phyloP scores from a whole-genome alignment of 192 early-diverging fungal genomes.

The Neocallimastix lanati region DNA sequence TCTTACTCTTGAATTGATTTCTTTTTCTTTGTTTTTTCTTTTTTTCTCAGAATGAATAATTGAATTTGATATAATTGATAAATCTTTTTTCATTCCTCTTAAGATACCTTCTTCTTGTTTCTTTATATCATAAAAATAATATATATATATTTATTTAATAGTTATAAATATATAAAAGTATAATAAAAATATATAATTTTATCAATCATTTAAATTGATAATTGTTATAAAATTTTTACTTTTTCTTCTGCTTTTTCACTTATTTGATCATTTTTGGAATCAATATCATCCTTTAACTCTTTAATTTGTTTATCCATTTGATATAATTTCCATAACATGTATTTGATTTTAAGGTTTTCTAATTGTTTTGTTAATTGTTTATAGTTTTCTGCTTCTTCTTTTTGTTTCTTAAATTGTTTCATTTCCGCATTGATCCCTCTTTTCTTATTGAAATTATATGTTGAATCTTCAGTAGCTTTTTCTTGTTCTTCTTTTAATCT shows the following conservation, averaged over 20 bases:
- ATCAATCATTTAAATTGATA: too few species aligned
- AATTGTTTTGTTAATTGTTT: slow-evolving; percentile 38
- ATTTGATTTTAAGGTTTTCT: slow-evolving; percentile 26
- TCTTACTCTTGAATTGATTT: slow-evolving; percentile 36
- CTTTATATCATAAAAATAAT: too few species aligned
- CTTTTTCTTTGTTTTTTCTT: slow-evolving; percentile 50
- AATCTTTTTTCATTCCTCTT: slow-evolving; percentile 49
- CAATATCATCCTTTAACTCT: slow-evolving; percentile 34
- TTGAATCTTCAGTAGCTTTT: slow-evolving; percentile 66
- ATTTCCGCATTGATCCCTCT: slow-evolving; percentile 75
- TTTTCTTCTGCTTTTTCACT: slow-evolving; percentile 19
- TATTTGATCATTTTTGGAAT: slow-evolving; percentile 23
- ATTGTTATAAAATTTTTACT: slow-evolving; percentile 4
- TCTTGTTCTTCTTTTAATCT: slow-evolving; percentile 65
- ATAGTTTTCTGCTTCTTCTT: slow-evolving; percentile 74
- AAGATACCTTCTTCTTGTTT: slow-evolving; percentile 27
- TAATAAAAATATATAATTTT: too few species aligned
- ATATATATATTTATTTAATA: too few species aligned
- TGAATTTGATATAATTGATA: slow-evolving; percentile 50
- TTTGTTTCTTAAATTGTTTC: slow-evolving; percentile 81
- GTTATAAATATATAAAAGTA: too few species aligned
- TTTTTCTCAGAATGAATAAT: slow-evolving; percentile 50
- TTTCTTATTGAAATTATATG: slow-evolving; percentile 80
- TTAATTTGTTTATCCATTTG: slow-evolving; percentile 58
- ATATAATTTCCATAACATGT: slow-evolving; percentile 80